Conservation (phyloP, 148 eudicot species). For the Dysphania ambrosioides region DNA sequence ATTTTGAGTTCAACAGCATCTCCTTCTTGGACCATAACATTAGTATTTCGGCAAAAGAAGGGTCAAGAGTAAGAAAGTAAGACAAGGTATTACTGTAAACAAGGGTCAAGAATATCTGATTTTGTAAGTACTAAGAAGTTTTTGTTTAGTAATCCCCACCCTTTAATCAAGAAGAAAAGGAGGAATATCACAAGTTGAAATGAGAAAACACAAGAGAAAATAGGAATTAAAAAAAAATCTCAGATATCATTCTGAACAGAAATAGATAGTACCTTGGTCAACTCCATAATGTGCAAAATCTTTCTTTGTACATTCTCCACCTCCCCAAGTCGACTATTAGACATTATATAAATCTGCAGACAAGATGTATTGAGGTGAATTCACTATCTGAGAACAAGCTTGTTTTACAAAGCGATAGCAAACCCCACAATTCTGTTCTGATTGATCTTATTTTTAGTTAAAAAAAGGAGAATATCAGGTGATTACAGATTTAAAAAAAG, state of each 20-base stretch:
- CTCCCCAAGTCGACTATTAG: conserved; percentile 47
- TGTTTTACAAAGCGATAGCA: neutral
- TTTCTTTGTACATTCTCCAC: conserved; percentile 71
- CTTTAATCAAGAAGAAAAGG: neutral
- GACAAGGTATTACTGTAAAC: neutral
- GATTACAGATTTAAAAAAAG: neutral
- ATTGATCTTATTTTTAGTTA: too few relatives aligned
- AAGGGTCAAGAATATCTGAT: neutral
- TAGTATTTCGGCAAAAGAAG: neutral
- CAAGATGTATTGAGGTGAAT: conserved; percentile 5
- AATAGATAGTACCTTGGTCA: conserved; percentile 60
- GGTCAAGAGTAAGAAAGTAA: neutral
- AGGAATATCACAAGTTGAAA: neutral
- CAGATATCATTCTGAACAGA: neutral
- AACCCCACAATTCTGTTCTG: neutral
- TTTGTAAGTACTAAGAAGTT: neutral
- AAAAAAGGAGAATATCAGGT: neutral
- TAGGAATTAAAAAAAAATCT: conserved; percentile 2
- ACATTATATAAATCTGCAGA: conserved; percentile 60
- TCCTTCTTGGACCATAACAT: too few relatives aligned
- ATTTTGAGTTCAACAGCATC: too few relatives aligned
- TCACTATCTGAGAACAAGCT: neutral
- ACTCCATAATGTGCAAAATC: conserved; percentile 74
- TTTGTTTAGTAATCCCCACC: neutral
- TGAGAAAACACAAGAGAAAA: conserved; percentile 3